Percentiles rank a stretch among this genome's conserved stretches.
These are phyloP conservation scores for Botrytis sinoallii DNA, from an alignment of 2,329 filamentous ascomycete species.

Conservation along the genomic window DNA sequence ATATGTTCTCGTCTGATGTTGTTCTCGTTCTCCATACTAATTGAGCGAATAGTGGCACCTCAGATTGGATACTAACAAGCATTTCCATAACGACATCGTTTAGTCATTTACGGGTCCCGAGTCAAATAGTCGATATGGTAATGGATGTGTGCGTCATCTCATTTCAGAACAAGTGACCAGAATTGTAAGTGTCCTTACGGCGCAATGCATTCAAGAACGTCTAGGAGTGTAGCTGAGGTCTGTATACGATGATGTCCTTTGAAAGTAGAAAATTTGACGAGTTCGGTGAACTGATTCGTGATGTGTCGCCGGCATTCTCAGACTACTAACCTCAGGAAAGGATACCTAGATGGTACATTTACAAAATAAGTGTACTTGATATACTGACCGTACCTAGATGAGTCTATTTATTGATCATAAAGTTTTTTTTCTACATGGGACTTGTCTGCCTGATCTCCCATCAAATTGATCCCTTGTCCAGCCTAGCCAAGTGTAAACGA, in stretches of 20 bases:
- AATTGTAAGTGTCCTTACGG: conserved; percentile 3
- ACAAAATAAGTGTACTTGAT: not conserved
- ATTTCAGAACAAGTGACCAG: conserved; percentile 10
- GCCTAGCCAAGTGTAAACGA: not conserved
- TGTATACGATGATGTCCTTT: not conserved
- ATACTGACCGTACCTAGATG: not conserved
- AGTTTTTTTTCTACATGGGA: not conserved
- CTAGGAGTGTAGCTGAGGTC: not conserved
- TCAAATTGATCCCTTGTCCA: not conserved
- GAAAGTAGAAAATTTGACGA: not conserved
- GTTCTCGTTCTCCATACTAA: not conserved
- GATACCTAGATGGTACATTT: not conserved
- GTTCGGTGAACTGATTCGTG: not conserved
- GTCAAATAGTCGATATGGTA: not conserved
- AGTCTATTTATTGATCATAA: not conserved
- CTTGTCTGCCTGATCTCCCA: conserved; percentile 1
- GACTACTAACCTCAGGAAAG: not conserved
- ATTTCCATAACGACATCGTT: not conserved
- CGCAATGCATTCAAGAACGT: not conserved
- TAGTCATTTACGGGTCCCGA: not conserved
- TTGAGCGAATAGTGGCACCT: not conserved
- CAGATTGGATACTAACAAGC: not conserved
- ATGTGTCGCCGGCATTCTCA: not conserved
- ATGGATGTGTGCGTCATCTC: not conserved
- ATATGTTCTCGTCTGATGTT: conserved; percentile 1